phyloP scores from a whole-genome alignment of 768 basidiomycete genomes.

The Leccinum subgranulosum region DNA sequence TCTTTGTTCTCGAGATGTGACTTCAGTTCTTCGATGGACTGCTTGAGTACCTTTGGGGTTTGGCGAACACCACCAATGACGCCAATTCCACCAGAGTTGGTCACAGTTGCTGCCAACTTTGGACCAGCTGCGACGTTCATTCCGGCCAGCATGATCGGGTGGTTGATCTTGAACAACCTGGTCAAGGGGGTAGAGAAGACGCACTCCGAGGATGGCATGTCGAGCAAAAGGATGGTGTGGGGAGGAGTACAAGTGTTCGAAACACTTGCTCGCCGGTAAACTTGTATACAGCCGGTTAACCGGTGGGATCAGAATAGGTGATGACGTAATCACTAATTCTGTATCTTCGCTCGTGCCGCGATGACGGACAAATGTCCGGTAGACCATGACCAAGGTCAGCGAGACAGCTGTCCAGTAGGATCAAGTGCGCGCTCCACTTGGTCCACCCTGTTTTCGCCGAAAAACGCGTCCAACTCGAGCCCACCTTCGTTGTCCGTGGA shows the following conservation, averaged over 20 bases:
- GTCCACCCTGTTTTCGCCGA: constrained; percentile 30
- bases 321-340: constrained; percentile 15
- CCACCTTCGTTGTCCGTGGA: constrained; percentile 54
- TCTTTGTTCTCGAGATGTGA: constrained; percentile 68
- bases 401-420: constrained; percentile 63
- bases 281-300: background rate
- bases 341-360: background rate
- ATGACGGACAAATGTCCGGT: constrained; percentile 47
- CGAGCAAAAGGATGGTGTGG: constrained; percentile 2
- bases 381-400: constrained; percentile 34
- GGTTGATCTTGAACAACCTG: constrained; percentile 70
- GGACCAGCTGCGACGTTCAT: constrained; percentile 90
- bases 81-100: constrained; percentile 86
- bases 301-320: background rate
- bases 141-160: constrained; percentile 78
- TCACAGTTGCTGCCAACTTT: constrained; percentile 82
- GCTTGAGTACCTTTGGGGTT: constrained; percentile 66
- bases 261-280: background rate
- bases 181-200: constrained; percentile 75
- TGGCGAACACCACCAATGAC: constrained; percentile 83
- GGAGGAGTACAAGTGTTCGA: background rate
- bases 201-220: constrained; percentile 64
- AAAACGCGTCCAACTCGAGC: constrained; percentile 4
- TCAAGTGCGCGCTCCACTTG: constrained; percentile 48
- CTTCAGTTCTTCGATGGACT: constrained; percentile 71